Evolutionary conservation across 2,329 filamentous ascomycete species (phyloP).

Genomic region (Trichoderma afroharzianum): DNA sequence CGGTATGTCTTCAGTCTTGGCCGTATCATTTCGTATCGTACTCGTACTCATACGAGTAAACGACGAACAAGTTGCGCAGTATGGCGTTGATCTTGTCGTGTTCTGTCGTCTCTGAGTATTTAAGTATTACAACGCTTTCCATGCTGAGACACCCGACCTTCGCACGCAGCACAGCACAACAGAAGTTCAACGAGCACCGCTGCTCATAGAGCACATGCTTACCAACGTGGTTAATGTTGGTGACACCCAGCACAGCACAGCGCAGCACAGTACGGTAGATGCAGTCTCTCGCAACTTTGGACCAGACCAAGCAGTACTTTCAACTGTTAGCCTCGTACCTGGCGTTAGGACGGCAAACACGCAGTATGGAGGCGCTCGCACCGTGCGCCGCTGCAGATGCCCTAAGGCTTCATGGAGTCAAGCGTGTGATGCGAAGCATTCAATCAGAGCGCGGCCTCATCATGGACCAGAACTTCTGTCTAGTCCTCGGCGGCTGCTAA

Average conservation of each 20-base stretch:
- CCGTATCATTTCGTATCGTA: too few species aligned
- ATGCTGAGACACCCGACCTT: neutral
- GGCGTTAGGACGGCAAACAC: neutral
- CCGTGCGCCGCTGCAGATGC: constrained; percentile 11
- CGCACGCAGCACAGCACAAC: neutral
- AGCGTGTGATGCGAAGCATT: constrained; percentile 4
- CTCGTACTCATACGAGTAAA: neutral
- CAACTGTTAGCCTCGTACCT: neutral
- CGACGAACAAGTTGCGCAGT: neutral
- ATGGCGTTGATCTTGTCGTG: neutral
- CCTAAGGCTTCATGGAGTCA: neutral
- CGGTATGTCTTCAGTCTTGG: neutral
- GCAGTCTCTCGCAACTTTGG: neutral
- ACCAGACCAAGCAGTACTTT: neutral
- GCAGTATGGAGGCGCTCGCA: neutral
- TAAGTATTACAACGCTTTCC: neutral
- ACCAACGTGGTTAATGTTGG: neutral
- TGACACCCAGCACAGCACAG: neutral
- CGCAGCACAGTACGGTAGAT: neutral
- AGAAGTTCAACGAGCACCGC: neutral
- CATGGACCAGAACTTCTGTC: constrained; percentile 9
- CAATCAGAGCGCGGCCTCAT: constrained; percentile 5
- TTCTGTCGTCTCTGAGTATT: neutral
- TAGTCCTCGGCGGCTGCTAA: constrained; percentile 13
- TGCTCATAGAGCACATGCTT: neutral